phyloP scores from a whole-genome alignment of 2,329 filamentous ascomycete genomes.

The Chrysosphaeria jannelii region DNA sequence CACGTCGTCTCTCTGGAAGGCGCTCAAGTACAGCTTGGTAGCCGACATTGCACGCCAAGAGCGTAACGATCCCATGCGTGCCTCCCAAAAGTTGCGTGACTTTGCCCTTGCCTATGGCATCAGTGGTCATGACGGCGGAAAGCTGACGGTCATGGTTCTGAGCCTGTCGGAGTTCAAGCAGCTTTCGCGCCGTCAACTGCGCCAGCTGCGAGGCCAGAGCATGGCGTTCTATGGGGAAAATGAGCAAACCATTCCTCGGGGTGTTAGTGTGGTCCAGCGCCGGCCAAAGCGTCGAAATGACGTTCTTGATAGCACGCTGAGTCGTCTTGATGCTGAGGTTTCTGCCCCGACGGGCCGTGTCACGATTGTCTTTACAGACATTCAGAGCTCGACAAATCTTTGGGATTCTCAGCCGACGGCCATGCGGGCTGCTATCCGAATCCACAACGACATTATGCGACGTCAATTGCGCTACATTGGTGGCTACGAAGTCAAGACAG shows the following conservation, averaged over 20 bases:
- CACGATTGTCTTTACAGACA: constrained; percentile 90
- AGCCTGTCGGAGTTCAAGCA: constrained; percentile 76
- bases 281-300: constrained; percentile 34
- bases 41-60: constrained; percentile 77
- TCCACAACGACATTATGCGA: constrained; percentile 93
- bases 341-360: constrained; percentile 74
- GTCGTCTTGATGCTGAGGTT: constrained; percentile 67
- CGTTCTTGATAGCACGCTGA: constrained; percentile 61
- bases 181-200: constrained; percentile 39
- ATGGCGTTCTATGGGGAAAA: constrained; percentile 59
- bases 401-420: constrained; percentile 91
- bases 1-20: constrained; percentile 86
- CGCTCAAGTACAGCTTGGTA: constrained; percentile 62
- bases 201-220: constrained; percentile 44
- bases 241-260: constrained; percentile 19
- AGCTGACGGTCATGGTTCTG: constrained; percentile 98
- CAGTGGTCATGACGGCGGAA: no score
- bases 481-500: constrained; percentile 96
- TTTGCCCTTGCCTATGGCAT: constrained; percentile 87
- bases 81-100: constrained; percentile 79
- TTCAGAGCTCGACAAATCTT: constrained; percentile 87
- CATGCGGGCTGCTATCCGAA: constrained; percentile 88
- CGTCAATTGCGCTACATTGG: constrained; percentile 77
- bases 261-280: constrained; percentile 27
- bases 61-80: constrained; percentile 72